Conservation (phyloP, 495 filamentous ascomycete genomes). For the Penicillium diatomitis region DNA sequence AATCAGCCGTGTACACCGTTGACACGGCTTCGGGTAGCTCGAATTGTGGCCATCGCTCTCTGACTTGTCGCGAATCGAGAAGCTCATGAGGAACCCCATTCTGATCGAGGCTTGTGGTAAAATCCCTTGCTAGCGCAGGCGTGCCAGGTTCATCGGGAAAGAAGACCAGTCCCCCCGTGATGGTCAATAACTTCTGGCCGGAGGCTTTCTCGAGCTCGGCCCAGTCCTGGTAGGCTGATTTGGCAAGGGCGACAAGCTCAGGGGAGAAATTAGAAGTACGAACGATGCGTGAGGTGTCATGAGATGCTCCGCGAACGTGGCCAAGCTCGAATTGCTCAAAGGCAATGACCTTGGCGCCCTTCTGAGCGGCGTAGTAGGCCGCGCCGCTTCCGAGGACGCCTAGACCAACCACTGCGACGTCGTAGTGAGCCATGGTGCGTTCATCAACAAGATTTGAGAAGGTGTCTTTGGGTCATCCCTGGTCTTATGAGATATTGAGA, state of each 20-base stretch:
- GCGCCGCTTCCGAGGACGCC: conserved; percentile 13
- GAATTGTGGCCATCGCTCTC: conserved; percentile 21
- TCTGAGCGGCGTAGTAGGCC: conserved; percentile 11
- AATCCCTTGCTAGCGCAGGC: conserved; percentile 3
- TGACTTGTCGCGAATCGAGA: conserved; percentile 16
- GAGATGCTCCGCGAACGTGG: conserved; percentile 13
- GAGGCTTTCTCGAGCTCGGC: conserved; percentile 9
- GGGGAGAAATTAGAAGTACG: conserved; percentile 10
- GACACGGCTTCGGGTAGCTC: conserved; percentile 14
- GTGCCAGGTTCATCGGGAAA: conserved; percentile 10
- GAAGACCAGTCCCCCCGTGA: conserved; percentile 15
- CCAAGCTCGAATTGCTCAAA: conserved; percentile 16
- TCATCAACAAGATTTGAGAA: no score
- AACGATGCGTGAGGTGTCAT: conserved; percentile 14
- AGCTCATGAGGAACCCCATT: conserved; percentile 17
- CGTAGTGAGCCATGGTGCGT: conserved; percentile 4
- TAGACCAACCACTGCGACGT: conserved; percentile 13
- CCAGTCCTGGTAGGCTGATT: conserved; percentile 15
- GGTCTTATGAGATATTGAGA: no score
- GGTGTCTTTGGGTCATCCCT: no score
- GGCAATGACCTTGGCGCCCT: conserved; percentile 13
- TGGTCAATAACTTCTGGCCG: conserved; percentile 11
- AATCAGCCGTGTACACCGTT: conserved; percentile 18
- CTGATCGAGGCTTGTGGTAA: conserved; percentile 8
- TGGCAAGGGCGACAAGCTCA: conserved; percentile 8